These are phyloP conservation scores for Fusarium graminum DNA, from an alignment of 2,329 filamentous ascomycete genomes.

Conservation along the genomic window DNA sequence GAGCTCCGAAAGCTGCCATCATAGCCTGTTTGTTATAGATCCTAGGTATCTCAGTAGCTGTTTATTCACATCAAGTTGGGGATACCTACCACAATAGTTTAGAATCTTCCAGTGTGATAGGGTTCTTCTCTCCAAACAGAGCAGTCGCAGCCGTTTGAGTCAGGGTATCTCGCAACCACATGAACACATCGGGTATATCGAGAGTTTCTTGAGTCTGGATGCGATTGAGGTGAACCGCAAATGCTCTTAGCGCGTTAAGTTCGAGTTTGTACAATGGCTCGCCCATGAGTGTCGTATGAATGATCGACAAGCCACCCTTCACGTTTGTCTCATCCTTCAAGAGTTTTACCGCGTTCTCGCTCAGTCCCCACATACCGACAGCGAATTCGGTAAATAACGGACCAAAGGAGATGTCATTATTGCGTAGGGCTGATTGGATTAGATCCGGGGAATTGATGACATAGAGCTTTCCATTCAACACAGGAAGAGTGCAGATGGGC, in stretches of 20 bases:
- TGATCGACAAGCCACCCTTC: slow-evolving; percentile 12
- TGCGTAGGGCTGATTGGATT: slow-evolving; percentile 55
- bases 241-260: not conserved
- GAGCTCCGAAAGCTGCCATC: slow-evolving; percentile 15
- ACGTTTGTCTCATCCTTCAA: not conserved
- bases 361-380: slow-evolving; percentile 23
- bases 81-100: slow-evolving; percentile 55
- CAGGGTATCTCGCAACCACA: slow-evolving; percentile 56
- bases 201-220: not conserved
- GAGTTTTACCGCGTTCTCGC: slow-evolving; percentile 2
- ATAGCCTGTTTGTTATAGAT: slow-evolving; percentile 15
- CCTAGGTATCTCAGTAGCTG: not conserved
- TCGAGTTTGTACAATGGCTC: slow-evolving; percentile 30
- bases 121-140: slow-evolving; percentile 60
- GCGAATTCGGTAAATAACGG: slow-evolving; percentile 54
- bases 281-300: slow-evolving; percentile 24
- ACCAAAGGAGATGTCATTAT: slow-evolving; percentile 58
- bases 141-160: slow-evolving; percentile 55
- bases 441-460: slow-evolving; percentile 57
- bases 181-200: slow-evolving; percentile 52
- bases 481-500: slow-evolving; percentile 59
- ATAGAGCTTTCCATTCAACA: slow-evolving; percentile 60
- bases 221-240: slow-evolving; percentile 10
- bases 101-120: slow-evolving; percentile 47
- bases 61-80: accelerated